phyloP scores from a whole-genome alignment of 345 rosid species.

The Geranium brycei region DNA sequence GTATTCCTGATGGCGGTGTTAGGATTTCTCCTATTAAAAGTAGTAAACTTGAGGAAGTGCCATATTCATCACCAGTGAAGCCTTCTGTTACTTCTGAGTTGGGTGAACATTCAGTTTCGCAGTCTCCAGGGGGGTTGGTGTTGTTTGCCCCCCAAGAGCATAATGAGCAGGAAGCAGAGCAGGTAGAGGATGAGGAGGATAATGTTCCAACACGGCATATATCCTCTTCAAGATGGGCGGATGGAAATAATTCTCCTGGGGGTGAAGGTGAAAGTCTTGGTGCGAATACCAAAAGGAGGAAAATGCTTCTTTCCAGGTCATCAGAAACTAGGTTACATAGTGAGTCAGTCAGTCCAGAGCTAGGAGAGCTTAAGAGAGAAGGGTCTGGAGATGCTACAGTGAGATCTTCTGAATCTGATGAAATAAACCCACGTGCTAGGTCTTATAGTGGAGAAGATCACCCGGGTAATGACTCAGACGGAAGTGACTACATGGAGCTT shows the following conservation, averaged over 20 bases:
- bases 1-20: conserved; percentile 25
- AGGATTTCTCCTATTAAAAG: conserved; percentile 27
- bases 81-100: conserved; percentile 19
- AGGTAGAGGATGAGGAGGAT: conserved; percentile 61
- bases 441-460: conserved; percentile 43
- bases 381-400: conserved; percentile 37
- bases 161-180: conserved; percentile 29
- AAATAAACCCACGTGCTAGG: conserved; percentile 27
- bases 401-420: conserved; percentile 60
- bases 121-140: conserved; percentile 21
- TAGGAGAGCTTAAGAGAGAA: conserved; percentile 42
- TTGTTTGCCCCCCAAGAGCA: conserved; percentile 29
- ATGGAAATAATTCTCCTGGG: conserved; percentile 67
- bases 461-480: conserved; percentile 36
- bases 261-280: conserved; percentile 76
- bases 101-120: conserved; percentile 10
- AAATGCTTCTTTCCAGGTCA: conserved; percentile 24
- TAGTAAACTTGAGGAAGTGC: conserved; percentile 14
- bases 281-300: conserved; percentile 50
- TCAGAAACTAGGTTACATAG: conserved; percentile 24
- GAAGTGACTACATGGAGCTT: conserved; percentile 61
- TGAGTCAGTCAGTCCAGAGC: conserved; percentile 53
- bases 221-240: conserved; percentile 95
- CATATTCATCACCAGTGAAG: conserved; percentile 20
- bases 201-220: conserved; percentile 67